phyloP scores from a whole-genome alignment of 805 yeast genomes.

The Wickerhamomyces queroliae region DNA sequence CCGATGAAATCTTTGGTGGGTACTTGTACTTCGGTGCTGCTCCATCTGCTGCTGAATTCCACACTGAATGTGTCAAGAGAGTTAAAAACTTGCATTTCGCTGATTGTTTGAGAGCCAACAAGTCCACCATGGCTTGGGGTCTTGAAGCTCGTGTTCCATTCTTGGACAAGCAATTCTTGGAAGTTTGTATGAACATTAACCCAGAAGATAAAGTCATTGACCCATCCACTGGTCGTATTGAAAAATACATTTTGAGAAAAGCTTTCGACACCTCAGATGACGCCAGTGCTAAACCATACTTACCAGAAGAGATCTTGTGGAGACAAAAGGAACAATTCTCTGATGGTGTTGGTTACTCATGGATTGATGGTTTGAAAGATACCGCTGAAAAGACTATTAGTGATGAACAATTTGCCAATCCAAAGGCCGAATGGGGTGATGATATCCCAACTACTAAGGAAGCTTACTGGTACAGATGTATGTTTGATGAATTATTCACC shows the following conservation, averaged over 20 bases:
- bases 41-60: slow-evolving; percentile 90
- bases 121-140: slow-evolving; percentile 99
- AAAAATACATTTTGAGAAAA: slow-evolving; percentile 93
- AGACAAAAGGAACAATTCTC: slow-evolving; percentile 99
- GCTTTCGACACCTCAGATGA: slow-evolving; percentile 94
- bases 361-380: slow-evolving; percentile 98
- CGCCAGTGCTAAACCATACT: slow-evolving; percentile 71
- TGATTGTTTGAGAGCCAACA: slow-evolving; percentile 98
- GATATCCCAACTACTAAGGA: slow-evolving; percentile 97
- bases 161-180: slow-evolving; percentile 90
- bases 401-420: slow-evolving; percentile 86
- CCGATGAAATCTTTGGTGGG: slow-evolving; percentile 98
- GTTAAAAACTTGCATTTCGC: slow-evolving; percentile 96
- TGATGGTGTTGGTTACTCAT: slow-evolving; percentile 98
- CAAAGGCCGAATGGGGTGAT: slow-evolving; percentile 93
- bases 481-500: slow-evolving; percentile 91
- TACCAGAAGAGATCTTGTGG: slow-evolving; percentile 96
- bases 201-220: slow-evolving; percentile 88
- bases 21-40: slow-evolving; percentile 97
- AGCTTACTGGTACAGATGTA: slow-evolving; percentile 98
- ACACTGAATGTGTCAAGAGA: slow-evolving; percentile 89
- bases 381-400: slow-evolving; percentile 81
- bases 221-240: slow-evolving; percentile 69
- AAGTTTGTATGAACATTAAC: slow-evolving; percentile 89
- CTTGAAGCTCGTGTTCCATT: slow-evolving; percentile 99